Evolutionary conservation across 768 basidiomycete genomes (phyloP).

Genomic region (Boletus rubescentipes): DNA sequence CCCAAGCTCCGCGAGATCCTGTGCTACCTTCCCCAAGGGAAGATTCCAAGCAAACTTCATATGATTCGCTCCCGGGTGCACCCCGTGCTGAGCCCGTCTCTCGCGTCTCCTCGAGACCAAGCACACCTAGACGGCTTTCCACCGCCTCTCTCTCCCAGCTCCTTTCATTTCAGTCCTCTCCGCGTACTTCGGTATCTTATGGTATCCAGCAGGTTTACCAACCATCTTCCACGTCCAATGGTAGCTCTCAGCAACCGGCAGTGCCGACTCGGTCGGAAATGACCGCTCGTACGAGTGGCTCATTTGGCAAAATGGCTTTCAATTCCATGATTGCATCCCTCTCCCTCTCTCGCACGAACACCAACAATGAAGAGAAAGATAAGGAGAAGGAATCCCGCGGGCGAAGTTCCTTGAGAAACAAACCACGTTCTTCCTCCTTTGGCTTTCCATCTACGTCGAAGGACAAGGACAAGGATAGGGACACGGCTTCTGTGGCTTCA

Average conservation of each 20-base stretch:
- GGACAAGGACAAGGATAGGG: conserved; percentile 33
- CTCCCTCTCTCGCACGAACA: conserved; percentile 55
- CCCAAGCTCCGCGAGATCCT: conserved; percentile 13
- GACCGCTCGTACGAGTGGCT: conserved; percentile 38
- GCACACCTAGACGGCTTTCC: conserved; percentile 23
- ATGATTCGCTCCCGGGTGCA: background rate
- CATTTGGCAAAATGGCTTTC: conserved; percentile 64
- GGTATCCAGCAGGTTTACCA: conserved; percentile 20
- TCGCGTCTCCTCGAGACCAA: conserved; percentile 18
- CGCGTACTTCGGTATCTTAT: conserved; percentile 18
- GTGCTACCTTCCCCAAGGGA: conserved; percentile 20
- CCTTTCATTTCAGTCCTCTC: conserved; percentile 23
- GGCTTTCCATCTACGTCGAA: conserved; percentile 35
- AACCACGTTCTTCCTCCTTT: conserved; percentile 50
- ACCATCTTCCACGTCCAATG: conserved; percentile 2
- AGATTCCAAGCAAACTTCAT: background rate
- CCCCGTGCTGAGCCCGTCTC: conserved; percentile 1
- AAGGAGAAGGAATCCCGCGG: conserved; percentile 56
- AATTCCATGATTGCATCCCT: conserved; percentile 71
- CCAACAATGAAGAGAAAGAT: conserved; percentile 38
- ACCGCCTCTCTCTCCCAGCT: conserved; percentile 25
- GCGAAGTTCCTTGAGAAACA: conserved; percentile 43
- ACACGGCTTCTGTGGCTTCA: conserved; percentile 40
- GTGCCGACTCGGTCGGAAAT: conserved; percentile 35
- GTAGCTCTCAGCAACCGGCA: conserved; percentile 5